Percentiles rank a stretch among this genome's conserved stretches.
phyloP scores from a whole-genome alignment of 208 protist species.

The Acanthamoeba polyphaga region DNA sequence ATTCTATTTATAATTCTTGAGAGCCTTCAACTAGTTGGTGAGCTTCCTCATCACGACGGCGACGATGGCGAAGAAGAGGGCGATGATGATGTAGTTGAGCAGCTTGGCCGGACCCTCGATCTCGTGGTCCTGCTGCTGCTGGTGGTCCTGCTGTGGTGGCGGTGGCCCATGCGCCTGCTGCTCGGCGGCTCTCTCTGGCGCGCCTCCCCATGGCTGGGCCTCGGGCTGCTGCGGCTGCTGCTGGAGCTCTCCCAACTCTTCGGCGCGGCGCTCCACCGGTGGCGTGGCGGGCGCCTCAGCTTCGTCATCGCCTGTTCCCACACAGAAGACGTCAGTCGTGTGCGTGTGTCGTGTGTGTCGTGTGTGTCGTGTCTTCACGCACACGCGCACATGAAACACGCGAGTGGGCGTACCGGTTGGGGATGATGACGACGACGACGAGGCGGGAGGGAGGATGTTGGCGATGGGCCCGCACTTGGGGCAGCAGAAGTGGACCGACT shows the following conservation, averaged over 20 bases:
- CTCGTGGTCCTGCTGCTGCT: background rate
- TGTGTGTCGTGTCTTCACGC: too few relatives aligned
- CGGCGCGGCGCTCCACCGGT: too few relatives aligned
- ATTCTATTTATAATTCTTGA: too few relatives aligned
- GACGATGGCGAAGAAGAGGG: constrained; percentile 38
- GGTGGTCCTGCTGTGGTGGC: background rate
- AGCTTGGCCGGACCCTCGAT: background rate
- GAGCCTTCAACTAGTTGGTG: background rate
- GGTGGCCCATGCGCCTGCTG: background rate
- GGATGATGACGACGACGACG: background rate
- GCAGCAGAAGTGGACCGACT: constrained; percentile 81
- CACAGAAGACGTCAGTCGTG: background rate
- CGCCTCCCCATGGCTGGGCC: background rate
- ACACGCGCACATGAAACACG: background rate
- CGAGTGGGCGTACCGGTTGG: background rate
- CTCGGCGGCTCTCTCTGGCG: background rate
- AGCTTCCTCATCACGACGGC: background rate
- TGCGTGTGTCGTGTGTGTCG: too few relatives aligned
- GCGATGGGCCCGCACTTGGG: constrained; percentile 72
- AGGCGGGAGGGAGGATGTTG: background rate
- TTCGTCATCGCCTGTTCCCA: background rate
- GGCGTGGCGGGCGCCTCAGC: too few relatives aligned
- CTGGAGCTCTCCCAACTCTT: too few relatives aligned
- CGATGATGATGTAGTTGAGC: constrained; percentile 41
- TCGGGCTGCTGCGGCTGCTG: background rate